Conservation (phyloP, 805 yeast genomes). For the Kuraishia hungarica region DNA sequence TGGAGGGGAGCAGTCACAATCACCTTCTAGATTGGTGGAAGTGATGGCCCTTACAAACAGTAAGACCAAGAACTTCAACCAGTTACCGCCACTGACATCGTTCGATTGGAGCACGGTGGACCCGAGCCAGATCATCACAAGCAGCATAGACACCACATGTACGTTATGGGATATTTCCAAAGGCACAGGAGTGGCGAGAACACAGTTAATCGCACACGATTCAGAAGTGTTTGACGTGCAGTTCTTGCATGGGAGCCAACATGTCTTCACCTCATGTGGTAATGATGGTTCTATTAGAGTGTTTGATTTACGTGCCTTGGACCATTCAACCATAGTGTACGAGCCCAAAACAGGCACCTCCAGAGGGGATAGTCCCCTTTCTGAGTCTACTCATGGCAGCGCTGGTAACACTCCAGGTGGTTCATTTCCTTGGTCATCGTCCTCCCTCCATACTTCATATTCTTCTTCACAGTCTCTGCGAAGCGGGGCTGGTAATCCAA, state of each 20-base stretch:
- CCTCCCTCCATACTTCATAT: slow-evolving; percentile 2
- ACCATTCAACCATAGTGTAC: slow-evolving; percentile 90
- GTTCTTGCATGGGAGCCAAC: slow-evolving; percentile 64
- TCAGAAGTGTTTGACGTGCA: slow-evolving; percentile 90
- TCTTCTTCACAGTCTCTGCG: not conserved
- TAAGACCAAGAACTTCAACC: slow-evolving; percentile 35
- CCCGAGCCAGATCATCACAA: slow-evolving; percentile 64
- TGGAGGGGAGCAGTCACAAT: slow-evolving; percentile 3
- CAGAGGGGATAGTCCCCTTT: slow-evolving; percentile 1
- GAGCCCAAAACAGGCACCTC: slow-evolving; percentile 50
- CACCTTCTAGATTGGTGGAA: slow-evolving; percentile 22
- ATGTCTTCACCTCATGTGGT: slow-evolving; percentile 86
- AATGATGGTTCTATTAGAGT: slow-evolving; percentile 93
- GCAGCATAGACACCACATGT: slow-evolving; percentile 93
- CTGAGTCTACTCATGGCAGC: slow-evolving; percentile 2
- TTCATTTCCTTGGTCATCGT: not conserved
- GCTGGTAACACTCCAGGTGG: not conserved
- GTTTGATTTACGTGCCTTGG: slow-evolving; percentile 81
- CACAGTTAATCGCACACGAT: slow-evolving; percentile 95
- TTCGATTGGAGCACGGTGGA: slow-evolving; percentile 87
- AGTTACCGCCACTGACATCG: slow-evolving; percentile 83
- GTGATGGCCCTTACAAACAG: slow-evolving; percentile 31
- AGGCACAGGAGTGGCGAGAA: slow-evolving; percentile 60
- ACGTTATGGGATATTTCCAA: slow-evolving; percentile 85
- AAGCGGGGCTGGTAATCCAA: slow-evolving; percentile 2